These are phyloP conservation scores for Starmerella kuoi DNA, from an alignment of 805 yeast species.

Conservation along the genomic window DNA sequence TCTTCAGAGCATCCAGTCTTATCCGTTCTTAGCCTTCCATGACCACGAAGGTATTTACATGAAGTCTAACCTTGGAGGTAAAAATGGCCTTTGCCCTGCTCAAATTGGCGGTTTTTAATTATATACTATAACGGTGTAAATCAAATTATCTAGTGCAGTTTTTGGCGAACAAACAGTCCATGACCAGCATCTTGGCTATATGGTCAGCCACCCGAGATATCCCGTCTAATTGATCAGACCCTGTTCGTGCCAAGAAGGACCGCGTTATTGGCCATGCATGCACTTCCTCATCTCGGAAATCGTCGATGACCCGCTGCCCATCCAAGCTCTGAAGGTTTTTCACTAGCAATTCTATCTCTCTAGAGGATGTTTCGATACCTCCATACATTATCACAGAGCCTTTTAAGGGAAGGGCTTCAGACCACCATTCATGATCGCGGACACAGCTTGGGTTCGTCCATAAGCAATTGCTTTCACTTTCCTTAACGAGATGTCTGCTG, in stretches of 20 bases:
- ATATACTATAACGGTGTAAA: background rate
- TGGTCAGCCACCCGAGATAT: constrained; percentile 32
- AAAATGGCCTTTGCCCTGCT: background rate
- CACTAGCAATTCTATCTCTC: constrained; percentile 31
- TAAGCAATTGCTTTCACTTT: constrained; percentile 2
- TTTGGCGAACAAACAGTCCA: constrained; percentile 28
- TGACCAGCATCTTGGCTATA: constrained; percentile 35
- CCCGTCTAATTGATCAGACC: constrained; percentile 36
- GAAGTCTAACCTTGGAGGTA: background rate
- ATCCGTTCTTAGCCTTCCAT: background rate
- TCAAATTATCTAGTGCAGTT: background rate
- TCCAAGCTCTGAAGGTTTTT: constrained; percentile 20
- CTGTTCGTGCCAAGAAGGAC: constrained; percentile 33
- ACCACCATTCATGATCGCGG: constrained; percentile 31
- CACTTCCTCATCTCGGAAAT: constrained; percentile 29
- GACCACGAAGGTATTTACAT: background rate
- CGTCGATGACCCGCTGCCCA: constrained; percentile 28
- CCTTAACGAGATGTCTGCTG: background rate
- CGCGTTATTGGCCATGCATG: constrained; percentile 41
- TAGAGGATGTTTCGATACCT: constrained; percentile 32
- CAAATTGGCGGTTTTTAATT: background rate
- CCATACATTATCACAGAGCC: constrained; percentile 38
- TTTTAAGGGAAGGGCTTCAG: constrained; percentile 31
- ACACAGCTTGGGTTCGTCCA: constrained; percentile 19
- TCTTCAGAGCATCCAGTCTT: background rate